Conservation (phyloP, 2,329 filamentous ascomycete species). For the Fusarium zealandicum region DNA sequence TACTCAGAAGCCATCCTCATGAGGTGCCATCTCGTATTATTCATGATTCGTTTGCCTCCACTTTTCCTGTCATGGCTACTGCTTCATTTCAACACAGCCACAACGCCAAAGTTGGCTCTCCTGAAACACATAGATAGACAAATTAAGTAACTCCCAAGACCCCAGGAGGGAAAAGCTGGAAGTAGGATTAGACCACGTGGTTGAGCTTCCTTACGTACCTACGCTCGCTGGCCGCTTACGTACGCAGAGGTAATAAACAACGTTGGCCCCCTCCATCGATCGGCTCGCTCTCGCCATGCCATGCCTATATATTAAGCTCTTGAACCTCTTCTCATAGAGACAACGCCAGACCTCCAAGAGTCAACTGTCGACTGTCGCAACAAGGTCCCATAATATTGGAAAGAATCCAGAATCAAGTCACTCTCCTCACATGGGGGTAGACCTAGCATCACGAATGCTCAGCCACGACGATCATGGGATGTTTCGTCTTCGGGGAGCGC, state of each 20-base stretch:
- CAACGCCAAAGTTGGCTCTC: too few species aligned
- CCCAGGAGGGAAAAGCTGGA: too few species aligned
- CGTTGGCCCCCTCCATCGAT: too few species aligned
- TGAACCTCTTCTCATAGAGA: background rate
- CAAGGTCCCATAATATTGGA: background rate
- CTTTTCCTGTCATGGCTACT: too few species aligned
- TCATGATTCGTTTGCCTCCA: too few species aligned
- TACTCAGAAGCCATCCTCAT: too few species aligned
- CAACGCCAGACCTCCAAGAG: background rate
- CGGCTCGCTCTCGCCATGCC: too few species aligned
- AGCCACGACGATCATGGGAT: background rate
- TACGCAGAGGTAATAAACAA: constrained; percentile 5
- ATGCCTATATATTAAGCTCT: constrained; percentile 5
- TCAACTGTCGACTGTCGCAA: background rate
- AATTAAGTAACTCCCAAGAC: too few species aligned
- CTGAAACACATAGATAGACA: too few species aligned
- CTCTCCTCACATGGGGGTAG: background rate
- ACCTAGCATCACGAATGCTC: background rate
- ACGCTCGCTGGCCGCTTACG: constrained; percentile 11
- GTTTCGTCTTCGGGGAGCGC: background rate
- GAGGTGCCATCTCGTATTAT: too few species aligned
- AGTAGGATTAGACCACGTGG: background rate
- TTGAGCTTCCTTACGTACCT: constrained; percentile 15
- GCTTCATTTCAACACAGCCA: too few species aligned
- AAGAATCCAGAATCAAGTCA: too few species aligned